Conservation (phyloP, 2,329 filamentous ascomycete genomes). For the Colletotrichum sp. region DNA sequence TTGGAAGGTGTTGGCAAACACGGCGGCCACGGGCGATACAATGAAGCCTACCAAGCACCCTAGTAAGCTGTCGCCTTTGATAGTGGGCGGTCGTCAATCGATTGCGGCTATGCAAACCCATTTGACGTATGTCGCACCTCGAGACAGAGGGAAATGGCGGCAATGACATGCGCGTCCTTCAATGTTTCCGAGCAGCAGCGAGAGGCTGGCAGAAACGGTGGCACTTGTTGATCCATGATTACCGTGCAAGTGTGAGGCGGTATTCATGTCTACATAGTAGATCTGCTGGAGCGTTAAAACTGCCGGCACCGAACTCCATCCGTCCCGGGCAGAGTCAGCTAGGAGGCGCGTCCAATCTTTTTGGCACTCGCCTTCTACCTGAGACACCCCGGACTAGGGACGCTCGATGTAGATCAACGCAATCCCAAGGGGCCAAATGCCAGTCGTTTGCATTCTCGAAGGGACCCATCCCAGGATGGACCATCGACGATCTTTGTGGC, state of each 20-base stretch:
- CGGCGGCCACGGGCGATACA: not conserved
- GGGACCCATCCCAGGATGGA: not conserved
- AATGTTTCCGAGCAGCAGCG: not conserved
- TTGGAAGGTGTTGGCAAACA: not conserved
- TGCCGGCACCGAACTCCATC: not conserved
- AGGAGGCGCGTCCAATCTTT: not conserved
- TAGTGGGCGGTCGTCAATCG: not conserved
- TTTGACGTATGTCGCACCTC: not conserved
- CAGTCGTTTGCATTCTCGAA: slow-evolving; percentile 18
- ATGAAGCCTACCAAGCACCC: not conserved
- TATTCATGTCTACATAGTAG: not conserved
- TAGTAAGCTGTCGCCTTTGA: not conserved
- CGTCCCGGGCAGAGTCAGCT: not conserved
- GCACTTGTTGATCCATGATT: not conserved
- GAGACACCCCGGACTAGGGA: slow-evolving; percentile 13
- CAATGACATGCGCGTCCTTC: not conserved
- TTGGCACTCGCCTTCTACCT: not conserved
- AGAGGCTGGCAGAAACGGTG: not conserved
- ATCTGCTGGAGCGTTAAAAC: not conserved
- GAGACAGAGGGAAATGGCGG: not conserved
- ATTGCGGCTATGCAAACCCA: not conserved
- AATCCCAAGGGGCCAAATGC: not conserved
- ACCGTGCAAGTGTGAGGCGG: not conserved
- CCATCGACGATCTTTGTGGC: slow-evolving; percentile 11
- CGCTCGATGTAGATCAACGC: slow-evolving; percentile 7